Evolutionary conservation across 805 yeast genomes (phyloP), one percentile per base, ranked within the genome.

Genomic region (Cyberlindnera sargentensis): DNA sequence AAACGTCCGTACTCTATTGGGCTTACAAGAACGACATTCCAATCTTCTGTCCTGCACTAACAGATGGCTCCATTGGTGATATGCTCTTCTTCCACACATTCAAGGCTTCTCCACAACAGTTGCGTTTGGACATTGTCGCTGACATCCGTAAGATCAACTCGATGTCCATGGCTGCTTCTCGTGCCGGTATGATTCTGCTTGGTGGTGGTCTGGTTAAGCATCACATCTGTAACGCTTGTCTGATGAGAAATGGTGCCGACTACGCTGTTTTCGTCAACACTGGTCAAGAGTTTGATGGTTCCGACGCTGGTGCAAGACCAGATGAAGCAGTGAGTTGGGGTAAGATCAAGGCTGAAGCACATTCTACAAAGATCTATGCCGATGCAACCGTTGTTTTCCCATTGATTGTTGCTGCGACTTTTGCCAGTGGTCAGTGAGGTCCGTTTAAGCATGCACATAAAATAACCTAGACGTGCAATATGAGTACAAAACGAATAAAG

Each of bases 261-360:
- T 88, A 82, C 61, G 98, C 99, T 5, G 96, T 93, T 20, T 93
- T 78, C 66, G 91, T 93, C 63, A 93, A 93, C 66, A 93, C 99
- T 11, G 99, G 96, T 38, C 98, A 93, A 68, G 99, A 93, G 63
- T 93, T 89, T 57, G 99, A 93, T 61, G 99, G 99, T 38, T 87
- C 96, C 25, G 99, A 93, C 65, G 98, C 99, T 8, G 99, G 99
- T 51, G 99, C 99, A 5, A 79, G 99, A 63, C 98, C 98, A 1
- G 99, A 93, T 63, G 99, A 93, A 68, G 99, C 99, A 27, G 84
- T 93, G 42, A 84, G 95, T 34, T 93, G 99, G 99, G 99, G 99
- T 51, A 93, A 93, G 66, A 93, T 93, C 66, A 90, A 88, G 68
- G 84, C 95, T 5, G 96, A 88, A 35, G 99, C 99, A 29, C 78